Conservation (phyloP, 2,329 filamentous ascomycete species). For the Cordyceps tenuipes region DNA sequence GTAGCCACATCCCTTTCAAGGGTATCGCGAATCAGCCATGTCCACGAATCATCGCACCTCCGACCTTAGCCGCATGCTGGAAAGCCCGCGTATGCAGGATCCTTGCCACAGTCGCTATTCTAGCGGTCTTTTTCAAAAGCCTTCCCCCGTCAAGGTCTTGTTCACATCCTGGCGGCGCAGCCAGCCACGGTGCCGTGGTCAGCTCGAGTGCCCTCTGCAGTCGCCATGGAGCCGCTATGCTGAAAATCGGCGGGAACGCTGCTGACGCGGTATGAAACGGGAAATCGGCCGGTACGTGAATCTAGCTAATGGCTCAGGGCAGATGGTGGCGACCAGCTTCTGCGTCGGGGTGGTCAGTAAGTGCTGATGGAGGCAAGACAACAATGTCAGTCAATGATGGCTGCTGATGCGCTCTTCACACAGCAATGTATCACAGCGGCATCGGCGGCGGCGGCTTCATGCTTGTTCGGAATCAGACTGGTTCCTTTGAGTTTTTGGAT, state of each 20-base stretch:
- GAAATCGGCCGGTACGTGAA: too few relatives aligned
- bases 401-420: conserved; percentile 41
- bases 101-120: not conserved
- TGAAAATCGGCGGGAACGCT: conserved; percentile 55
- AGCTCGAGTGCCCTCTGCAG: conserved; percentile 53
- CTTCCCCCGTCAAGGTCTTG: not conserved
- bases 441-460: conserved; percentile 76
- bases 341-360: not conserved
- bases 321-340: not conserved
- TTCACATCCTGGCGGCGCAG: not conserved
- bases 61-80: not conserved
- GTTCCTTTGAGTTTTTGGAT: conserved; percentile 70
- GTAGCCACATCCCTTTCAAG: not conserved
- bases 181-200: conserved; percentile 47
- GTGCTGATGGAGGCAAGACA: conserved; percentile 24
- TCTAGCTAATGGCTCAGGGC: not conserved
- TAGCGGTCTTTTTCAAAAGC: not conserved
- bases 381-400: not conserved
- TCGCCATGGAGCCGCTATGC: conserved; percentile 45
- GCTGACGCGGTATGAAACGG: conserved; percentile 55
- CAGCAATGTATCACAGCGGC: conserved; percentile 59
- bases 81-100: not conserved
- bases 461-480: conserved; percentile 55
- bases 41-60: not conserved
- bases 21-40: not conserved